phyloP scores from a whole-genome alignment of 1,284 basidiomycete species.

The Fomitiporia mediterranea region DNA sequence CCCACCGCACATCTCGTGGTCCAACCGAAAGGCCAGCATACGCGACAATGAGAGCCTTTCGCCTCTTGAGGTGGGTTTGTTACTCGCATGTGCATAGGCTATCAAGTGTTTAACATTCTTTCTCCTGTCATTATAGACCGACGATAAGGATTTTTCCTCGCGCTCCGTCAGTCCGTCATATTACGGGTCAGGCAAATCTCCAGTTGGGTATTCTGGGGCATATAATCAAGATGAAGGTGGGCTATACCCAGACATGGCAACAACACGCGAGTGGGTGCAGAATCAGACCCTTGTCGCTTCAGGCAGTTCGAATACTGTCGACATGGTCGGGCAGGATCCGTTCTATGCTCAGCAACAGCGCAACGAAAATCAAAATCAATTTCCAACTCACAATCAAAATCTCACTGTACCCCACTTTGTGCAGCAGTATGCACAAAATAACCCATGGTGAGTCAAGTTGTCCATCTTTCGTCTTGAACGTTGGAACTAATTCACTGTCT shows the following conservation, averaged over 20 bases:
- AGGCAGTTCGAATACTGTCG: background rate
- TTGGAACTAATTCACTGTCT: background rate
- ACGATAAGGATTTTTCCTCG: slow-evolving; percentile 10
- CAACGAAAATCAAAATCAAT: background rate
- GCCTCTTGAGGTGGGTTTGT: slow-evolving; percentile 11
- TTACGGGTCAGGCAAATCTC: background rate
- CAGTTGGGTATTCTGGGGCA: background rate
- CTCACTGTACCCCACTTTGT: background rate
- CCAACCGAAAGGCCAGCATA: slow-evolving; percentile 8
- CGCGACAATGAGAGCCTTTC: slow-evolving; percentile 13
- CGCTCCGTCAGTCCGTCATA: slow-evolving; percentile 12
- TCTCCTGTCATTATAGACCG: background rate
- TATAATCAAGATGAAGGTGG: background rate
- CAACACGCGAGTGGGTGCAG: slow-evolving; percentile 4
- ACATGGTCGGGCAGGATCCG: background rate
- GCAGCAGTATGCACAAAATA: background rate
- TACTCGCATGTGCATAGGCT: background rate
- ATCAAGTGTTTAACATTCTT: background rate
- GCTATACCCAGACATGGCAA: background rate
- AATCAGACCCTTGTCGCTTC: background rate
- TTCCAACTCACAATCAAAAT: background rate
- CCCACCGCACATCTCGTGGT: slow-evolving; percentile 16
- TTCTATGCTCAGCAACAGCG: background rate
- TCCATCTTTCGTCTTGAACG: background rate
- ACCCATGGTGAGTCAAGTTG: background rate